Percentiles rank a stretch among this genome's conserved stretches.
Evolutionary conservation across 176 grass and related monocot genomes (phyloP).

Genomic region (Alopecurus myosuroides): DNA sequence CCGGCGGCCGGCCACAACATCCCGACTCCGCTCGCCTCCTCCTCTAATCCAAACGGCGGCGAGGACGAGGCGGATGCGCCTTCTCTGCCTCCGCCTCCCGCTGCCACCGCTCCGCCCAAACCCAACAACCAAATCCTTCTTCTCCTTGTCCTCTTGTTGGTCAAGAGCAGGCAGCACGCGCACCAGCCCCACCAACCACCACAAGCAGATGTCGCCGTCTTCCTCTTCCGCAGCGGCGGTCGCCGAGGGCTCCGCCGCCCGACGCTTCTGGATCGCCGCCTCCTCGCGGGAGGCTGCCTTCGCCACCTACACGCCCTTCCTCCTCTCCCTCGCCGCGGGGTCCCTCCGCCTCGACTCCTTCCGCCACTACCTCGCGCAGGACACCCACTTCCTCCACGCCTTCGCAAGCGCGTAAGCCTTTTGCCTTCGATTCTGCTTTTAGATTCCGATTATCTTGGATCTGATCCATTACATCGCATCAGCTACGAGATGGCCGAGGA

Average conservation of each 20-base stretch:
- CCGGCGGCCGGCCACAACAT: not conserved
- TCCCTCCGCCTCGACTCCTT: slow-evolving; percentile 55
- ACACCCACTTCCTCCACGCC: slow-evolving; percentile 75
- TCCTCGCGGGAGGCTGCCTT: slow-evolving; percentile 69
- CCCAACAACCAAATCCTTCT: not conserved
- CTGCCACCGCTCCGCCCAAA: not conserved
- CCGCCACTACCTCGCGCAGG: slow-evolving; percentile 80
- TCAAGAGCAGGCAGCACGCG: not conserved
- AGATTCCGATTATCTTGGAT: not conserved
- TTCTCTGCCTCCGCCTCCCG: slow-evolving; percentile 26
- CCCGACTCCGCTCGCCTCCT: not conserved
- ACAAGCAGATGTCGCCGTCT: slow-evolving; percentile 20
- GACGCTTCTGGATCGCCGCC: slow-evolving; percentile 77
- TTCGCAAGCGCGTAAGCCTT: slow-evolving; percentile 72
- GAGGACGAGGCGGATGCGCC: slow-evolving; percentile 13
- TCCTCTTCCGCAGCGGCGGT: slow-evolving; percentile 36
- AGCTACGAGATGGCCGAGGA: slow-evolving; percentile 95
- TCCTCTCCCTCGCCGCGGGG: slow-evolving; percentile 75
- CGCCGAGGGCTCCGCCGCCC: slow-evolving; percentile 64
- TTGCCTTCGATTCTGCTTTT: not conserved
- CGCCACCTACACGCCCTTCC: slow-evolving; percentile 69
- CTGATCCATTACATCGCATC: slow-evolving; percentile 16
- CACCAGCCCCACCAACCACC: not conserved
- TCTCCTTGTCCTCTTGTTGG: not conserved
- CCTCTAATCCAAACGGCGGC: not conserved